Evolutionary conservation across 225 moss, liverwort and hornwort genomes (phyloP), one percentile per base, ranked within the genome.

Genomic region (Pleurozium schreberi): DNA sequence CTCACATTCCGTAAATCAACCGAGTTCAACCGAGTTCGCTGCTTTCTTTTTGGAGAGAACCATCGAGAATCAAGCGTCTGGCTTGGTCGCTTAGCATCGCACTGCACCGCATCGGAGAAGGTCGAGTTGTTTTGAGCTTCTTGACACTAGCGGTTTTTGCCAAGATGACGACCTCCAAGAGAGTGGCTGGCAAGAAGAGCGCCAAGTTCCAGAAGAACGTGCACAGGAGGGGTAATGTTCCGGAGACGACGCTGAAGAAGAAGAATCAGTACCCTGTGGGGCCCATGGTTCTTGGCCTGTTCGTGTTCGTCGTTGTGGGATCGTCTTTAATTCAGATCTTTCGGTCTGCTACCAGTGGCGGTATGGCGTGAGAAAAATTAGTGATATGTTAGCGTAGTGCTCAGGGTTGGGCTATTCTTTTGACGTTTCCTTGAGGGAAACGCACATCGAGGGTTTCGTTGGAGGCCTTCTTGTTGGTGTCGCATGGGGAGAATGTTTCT

Each of bases 201-300:
- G 95, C 97, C n/a, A 98, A 97, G 92, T 97, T 97, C 85, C 96
- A 98, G 93, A 98, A 97, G 93, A 98, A 97, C 85, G 94, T 98
- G 78, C 95, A 95, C 66, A 95, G 90, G 89, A 92, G 98, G 94
- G 97, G 98, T 2, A 88, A 94, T 45, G 98, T 98, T 2, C 96
- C 97, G 26, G 98, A 97, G 91, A 95, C 96, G 38, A 91, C 83
- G 40, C 70, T 92, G 92, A 98, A 96, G 96, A 98, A 96, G 92
- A 95, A 93, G 94, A 95, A 82, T 67, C 92, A 91, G 65, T 97
- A 98, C 68, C 97, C 96, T 14, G 96, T 97, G 10, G 97, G 98
- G 49, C 98, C 97, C 14, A 94, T 98, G 80, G 96, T 98, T 59
- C 93, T 98, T 3, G 97, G 95, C 75, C 91, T 98, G 82, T 98